Evolutionary conservation across 495 filamentous ascomycete genomes (phyloP), one percentile per base, ranked within the genome.

Genomic region (Xylaria cubensis): DNA sequence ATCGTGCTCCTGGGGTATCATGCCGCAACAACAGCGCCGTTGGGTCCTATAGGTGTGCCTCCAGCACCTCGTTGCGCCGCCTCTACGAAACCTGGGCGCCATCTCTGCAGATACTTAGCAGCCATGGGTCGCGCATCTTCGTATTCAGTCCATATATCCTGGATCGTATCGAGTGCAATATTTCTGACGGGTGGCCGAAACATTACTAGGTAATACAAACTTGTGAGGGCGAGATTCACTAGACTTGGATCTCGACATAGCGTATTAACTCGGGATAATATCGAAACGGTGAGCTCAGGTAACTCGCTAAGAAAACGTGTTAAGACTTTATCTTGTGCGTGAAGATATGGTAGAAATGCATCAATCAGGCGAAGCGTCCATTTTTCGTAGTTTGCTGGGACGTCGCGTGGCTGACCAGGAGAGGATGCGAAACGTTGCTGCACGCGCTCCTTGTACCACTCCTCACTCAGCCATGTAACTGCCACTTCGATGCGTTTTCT

Each of bases 371-470:
- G 90, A 67, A 94, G 82, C 15, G 90, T 88, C 90, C 93, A 97
- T 76, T 87, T 89, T 67, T 93, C 90, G 79, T 97, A 98, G 74
- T 95, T 86, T 41, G 88, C 76, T 9, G 85, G 81, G 9, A 86
- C 80, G 0, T 86, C 81, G n/a, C 78, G 76, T 32, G 59, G 59
- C 34, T 26, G 29, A 21, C 67, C 50, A 10, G 70, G 69, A 4
- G 74, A 53, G 3, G 76, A 42, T 4, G 83, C 82, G 10, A 78
- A 74, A 24, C 83, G 83, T 56, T 84, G 82, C 53, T 86, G 82
- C 32, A 97, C 80, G 50, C 88, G 88, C 79, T 97, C 97, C 77
- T 94, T 96, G 82, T 97, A 98, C 95, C 95, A 99, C 81, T 99
- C 96, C 80, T 99, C 96, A 75, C 92, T 95, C 34, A 98, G 85